phyloP scores from a whole-genome alignment of 179 eudicot genomes.

The Silene noctiflora region DNA sequence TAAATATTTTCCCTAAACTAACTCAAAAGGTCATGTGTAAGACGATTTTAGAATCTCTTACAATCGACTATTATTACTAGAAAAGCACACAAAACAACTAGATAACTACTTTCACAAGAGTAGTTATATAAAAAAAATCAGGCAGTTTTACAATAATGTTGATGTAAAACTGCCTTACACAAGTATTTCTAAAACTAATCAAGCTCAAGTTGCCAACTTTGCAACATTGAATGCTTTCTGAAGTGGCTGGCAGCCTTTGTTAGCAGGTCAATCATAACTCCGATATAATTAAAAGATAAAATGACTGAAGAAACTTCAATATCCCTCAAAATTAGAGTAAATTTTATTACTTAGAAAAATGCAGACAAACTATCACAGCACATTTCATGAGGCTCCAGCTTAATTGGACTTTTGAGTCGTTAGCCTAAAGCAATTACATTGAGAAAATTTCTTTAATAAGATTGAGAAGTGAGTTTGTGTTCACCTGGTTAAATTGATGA shows the following conservation, averaged over 20 bases:
- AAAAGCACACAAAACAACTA: too few relatives aligned
- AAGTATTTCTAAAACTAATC: too few relatives aligned
- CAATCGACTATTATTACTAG: not conserved
- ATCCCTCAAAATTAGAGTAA: not conserved
- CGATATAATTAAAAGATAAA: not conserved
- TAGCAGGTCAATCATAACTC: too few relatives aligned
- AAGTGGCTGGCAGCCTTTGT: too few relatives aligned
- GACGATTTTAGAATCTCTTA: too few relatives aligned
- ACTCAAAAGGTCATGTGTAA: too few relatives aligned
- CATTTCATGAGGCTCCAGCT: conserved; percentile 3
- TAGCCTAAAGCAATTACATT: not conserved
- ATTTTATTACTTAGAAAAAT: not conserved
- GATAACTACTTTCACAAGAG: not conserved
- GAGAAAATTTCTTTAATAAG: not conserved
- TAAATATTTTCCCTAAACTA: too few relatives aligned
- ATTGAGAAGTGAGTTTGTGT: conserved; percentile 8
- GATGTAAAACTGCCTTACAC: not conserved
- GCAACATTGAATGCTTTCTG: too few relatives aligned
- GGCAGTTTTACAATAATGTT: not conserved
- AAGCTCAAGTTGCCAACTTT: too few relatives aligned
- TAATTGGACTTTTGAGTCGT: not conserved
- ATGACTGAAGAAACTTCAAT: not conserved
- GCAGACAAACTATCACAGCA: conserved; percentile 10
- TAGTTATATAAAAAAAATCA: not conserved
- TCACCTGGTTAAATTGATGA: not conserved